Evolutionary conservation across 805 yeast genomes (phyloP).

Genomic region (Dipodascus geniculatus): DNA sequence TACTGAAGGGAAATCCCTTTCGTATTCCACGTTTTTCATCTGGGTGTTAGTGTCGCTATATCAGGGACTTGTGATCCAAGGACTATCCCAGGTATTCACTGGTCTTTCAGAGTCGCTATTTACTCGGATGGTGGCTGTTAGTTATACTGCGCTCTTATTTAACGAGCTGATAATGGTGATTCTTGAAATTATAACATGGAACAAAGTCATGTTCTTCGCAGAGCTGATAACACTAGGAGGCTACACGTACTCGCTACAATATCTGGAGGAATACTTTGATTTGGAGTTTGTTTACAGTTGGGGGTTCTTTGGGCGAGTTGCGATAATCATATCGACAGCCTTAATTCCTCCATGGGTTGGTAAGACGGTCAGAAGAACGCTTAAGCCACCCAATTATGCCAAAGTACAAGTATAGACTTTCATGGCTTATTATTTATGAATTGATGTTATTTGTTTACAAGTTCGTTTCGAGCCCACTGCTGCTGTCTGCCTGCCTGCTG

Average conservation of each 20-base stretch:
- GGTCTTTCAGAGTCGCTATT: conserved; percentile 46
- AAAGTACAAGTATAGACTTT: conserved; percentile 53
- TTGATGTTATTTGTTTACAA: too few relatives aligned
- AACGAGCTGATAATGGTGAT: conserved; percentile 93
- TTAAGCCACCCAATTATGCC: conserved; percentile 93
- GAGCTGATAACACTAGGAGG: conserved; percentile 58
- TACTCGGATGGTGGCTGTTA: conserved; percentile 69
- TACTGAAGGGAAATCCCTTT: conserved; percentile 75
- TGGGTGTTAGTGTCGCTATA: conserved; percentile 87
- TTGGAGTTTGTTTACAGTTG: conserved; percentile 52
- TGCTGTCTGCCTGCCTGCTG: too few relatives aligned
- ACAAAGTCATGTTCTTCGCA: conserved; percentile 59
- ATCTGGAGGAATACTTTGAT: conserved; percentile 79
- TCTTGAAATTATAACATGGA: conserved; percentile 88
- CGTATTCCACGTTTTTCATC: conserved; percentile 76
- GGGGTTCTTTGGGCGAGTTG: conserved; percentile 46
- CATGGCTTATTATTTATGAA: too few relatives aligned
- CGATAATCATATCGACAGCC: conserved; percentile 53
- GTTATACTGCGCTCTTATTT: conserved; percentile 66
- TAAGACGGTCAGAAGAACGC: conserved; percentile 56
- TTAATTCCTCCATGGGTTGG: conserved; percentile 84
- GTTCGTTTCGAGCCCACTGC: too few relatives aligned
- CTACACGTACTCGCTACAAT: conserved; percentile 69
- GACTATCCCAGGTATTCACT: conserved; percentile 65
- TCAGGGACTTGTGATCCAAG: conserved; percentile 82